Evolutionary conservation across 2,329 filamentous ascomycete genomes (phyloP), one percentile per base, ranked within the genome.

Genomic region (Neonectria punicea): DNA sequence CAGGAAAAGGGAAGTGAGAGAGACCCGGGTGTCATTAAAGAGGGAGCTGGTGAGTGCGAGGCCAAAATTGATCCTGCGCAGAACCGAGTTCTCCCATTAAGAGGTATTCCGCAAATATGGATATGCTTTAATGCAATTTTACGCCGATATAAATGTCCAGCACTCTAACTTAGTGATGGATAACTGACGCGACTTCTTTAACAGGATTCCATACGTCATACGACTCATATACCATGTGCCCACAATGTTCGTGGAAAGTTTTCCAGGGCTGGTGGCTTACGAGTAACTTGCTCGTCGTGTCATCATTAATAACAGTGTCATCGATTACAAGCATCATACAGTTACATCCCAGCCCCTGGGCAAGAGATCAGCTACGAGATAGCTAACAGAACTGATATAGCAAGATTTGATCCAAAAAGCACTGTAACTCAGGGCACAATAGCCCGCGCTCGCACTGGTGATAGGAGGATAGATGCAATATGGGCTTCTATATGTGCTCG

Each of bases 41-140:
- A 30, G 28, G 28, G 28, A 30, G 28, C 28, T 30, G 28, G 9
- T 30, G 28, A 7, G 28, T 30, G 28, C 7, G 28, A 8, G 28
- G 8, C 28, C 28, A 30, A 30, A 30, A 30, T 30, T 9, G 28
- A 30, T 30, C 28, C 28, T 30, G 28, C 9, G 28, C 9, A 30
- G 28, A 10, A 30, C 1, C 3, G 28, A 10, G 28, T 30, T 30
- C 22, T 25, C 22, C 22, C 22, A 25, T 4, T 25, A 3, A 49
- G 30, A 61, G 1, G 22, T 46, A 1, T 65, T 61, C 22, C 56
- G 57, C 4, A 61, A 61, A 18, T 34, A 57, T n/a, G 51, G 57
- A 5, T 65, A 65, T 22, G 57, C 62, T 5, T n/a, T 65, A 1
- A 65, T 65, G 57, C 57, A 65, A 16, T 65, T 65, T 14, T 65